Conservation (phyloP, 768 basidiomycete genomes). For the Lyophyllum semitale region DNA sequence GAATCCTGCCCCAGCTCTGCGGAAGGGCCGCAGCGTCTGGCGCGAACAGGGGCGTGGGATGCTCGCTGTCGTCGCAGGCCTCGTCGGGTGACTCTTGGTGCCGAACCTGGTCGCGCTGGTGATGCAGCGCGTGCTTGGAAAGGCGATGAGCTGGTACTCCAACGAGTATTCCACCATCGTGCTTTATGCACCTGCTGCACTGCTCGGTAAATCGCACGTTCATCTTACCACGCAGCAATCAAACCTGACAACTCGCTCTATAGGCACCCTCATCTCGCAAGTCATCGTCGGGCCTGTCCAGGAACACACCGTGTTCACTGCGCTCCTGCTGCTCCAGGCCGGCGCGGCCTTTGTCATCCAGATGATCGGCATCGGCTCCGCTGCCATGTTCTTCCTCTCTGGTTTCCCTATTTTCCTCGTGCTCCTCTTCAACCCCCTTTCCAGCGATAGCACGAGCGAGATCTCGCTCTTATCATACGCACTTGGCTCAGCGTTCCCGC, state of each 20-base stretch:
- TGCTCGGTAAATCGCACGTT: conserved; percentile 75
- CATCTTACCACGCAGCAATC: too few relatives aligned
- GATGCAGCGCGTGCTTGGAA: conserved; percentile 62
- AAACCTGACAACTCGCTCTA: too few relatives aligned
- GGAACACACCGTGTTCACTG: conserved; percentile 65
- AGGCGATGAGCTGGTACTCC: conserved; percentile 85
- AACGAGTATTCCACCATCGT: conserved; percentile 63
- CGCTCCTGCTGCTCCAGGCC: conserved; percentile 62
- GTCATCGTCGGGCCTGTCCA: conserved; percentile 48
- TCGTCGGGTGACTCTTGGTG: conserved; percentile 57
- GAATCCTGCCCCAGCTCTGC: conserved; percentile 32
- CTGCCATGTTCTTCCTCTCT: conserved; percentile 70
- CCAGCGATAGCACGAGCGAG: conserved; percentile 27
- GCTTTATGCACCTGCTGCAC: conserved; percentile 75
- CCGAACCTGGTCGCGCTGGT: conserved; percentile 75
- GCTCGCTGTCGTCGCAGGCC: conserved; percentile 48
- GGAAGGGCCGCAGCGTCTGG: conserved; percentile 34
- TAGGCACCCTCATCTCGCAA: conserved; percentile 69
- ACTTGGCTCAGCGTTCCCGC: conserved; percentile 54
- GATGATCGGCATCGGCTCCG: conserved; percentile 69
- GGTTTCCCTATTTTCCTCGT: conserved; percentile 58
- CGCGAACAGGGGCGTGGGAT: conserved; percentile 43
- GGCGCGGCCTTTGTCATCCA: conserved; percentile 64
- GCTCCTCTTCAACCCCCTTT: conserved; percentile 49
- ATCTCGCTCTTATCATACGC: conserved; percentile 67